Base-by-base conservation (phyloP, 805 yeast genomes). In the Saccharomyces mikatae region DNA sequence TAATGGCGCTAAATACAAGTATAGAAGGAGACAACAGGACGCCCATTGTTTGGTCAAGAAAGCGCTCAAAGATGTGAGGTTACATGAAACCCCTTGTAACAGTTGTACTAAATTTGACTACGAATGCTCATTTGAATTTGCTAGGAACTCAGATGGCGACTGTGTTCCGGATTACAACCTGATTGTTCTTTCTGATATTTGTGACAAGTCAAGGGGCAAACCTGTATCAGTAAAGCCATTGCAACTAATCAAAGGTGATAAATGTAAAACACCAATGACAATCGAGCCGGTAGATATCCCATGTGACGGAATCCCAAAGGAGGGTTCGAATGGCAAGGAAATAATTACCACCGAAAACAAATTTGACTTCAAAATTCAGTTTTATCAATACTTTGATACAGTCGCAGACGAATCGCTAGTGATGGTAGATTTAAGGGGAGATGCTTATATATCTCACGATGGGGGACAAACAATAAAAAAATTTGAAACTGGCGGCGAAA, bases 391-490 rank as follows among this genome's bases (percentile, higher is more conserved):
- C 51, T 66, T 72, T 26, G 70, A 68, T 2, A 71, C 75, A 1
- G 54, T 71, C 51, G 76, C 74, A 28, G 87, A 83, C 58, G 91
- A 87, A 63, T 80, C 90, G 0, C 66, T 92, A 6, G 66, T 92
- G 14, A 70, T 87, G 5, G 72, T 80, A 50, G 85, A 92, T 0
- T 66, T 71, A 26, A 72, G 75, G 11, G 74, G 79, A 48, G 85
- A 92, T 0, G 66, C 71, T 24, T 85, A 74, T 61, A 77, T 88
- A 6, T 87, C 97, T 0, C 84, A 79, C 60, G 83, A 89, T 66
- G 87, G 87, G 44, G 92, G 92, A 13, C 62, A 69, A 3, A 62
- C 65, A 1, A 80, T 86, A 71, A 68, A 67, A 28, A 65, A 63
- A 51, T 67, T 80, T 22, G 71, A 74, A 1, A 58, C 63, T 47